Conservation (phyloP, 192 early-diverging fungal genomes). For the Pecoramyces ruminantium region DNA sequence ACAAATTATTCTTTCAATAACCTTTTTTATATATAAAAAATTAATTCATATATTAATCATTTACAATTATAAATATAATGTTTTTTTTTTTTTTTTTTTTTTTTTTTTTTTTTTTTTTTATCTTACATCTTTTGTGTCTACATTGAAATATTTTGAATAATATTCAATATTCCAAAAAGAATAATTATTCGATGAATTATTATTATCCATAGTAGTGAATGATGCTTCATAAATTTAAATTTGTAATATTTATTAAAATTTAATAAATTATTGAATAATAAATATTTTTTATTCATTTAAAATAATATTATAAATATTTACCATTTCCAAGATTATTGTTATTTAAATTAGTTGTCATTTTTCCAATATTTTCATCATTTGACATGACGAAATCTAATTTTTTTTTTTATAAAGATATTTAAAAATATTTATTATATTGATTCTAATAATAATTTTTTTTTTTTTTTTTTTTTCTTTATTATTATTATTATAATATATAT, state of each 20-base stretch:
- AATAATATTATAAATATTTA: neutral
- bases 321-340: neutral
- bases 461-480: too few relatives aligned
- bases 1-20: constrained; percentile 50
- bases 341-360: neutral
- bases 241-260: too few relatives aligned
- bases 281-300: too few relatives aligned
- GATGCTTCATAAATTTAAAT: neutral
- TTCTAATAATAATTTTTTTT: too few relatives aligned
- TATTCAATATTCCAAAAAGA: constrained; percentile 81
- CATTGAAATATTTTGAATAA: constrained; percentile 81
- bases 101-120: too few relatives aligned
- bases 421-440: too few relatives aligned
- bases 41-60: neutral
- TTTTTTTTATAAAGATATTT: too few relatives aligned
- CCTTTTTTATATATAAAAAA: constrained; percentile 15
- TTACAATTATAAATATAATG: neutral
- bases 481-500: too few relatives aligned
- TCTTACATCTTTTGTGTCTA: constrained; percentile 69
- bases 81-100: too few relatives aligned
- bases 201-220: neutral
- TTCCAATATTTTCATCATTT: neutral
- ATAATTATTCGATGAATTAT: constrained; percentile 2
- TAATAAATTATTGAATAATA: too few relatives aligned
- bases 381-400: neutral